Conservation (phyloP, 176 grass and related monocot species). For the Paspalum vaginatum region DNA sequence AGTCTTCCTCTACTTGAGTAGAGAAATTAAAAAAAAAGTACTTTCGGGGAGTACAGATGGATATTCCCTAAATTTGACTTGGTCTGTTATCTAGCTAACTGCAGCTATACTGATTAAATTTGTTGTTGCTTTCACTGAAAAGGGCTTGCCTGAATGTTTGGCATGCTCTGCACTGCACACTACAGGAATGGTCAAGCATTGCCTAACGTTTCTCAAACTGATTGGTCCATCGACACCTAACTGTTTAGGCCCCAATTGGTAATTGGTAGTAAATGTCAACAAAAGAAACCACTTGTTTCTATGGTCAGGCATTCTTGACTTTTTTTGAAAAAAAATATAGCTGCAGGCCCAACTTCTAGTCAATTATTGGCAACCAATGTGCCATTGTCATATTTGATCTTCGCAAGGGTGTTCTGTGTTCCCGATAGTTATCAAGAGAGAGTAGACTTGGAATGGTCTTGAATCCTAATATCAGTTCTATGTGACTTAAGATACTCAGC, state of each 20-base stretch:
- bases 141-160: conserved; percentile 33
- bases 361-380: background rate
- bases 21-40: conserved; percentile 22
- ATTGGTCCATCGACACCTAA: conserved; percentile 34
- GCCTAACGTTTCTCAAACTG: conserved; percentile 34
- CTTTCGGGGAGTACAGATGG: background rate
- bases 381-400: background rate
- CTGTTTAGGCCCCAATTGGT: conserved; percentile 8
- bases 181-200: conserved; percentile 37
- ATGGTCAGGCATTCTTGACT: background rate
- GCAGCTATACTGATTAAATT: conserved; percentile 36
- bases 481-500: background rate
- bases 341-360: conserved; percentile 20
- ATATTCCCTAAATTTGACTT: conserved; percentile 35
- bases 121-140: conserved; percentile 41
- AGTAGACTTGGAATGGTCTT: conserved; percentile 9
- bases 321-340: conserved; percentile 8
- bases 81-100: conserved; percentile 17
- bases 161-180: conserved; percentile 21
- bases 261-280: conserved; percentile 1
- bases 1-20: background rate
- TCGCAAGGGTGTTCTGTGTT: background rate
- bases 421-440: background rate
- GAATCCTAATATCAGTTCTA: background rate
- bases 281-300: conserved; percentile 4